Evolutionary conservation across 192 early-diverging fungal genomes (phyloP).

Genomic region (Jimgerdemannia lactiflua): DNA sequence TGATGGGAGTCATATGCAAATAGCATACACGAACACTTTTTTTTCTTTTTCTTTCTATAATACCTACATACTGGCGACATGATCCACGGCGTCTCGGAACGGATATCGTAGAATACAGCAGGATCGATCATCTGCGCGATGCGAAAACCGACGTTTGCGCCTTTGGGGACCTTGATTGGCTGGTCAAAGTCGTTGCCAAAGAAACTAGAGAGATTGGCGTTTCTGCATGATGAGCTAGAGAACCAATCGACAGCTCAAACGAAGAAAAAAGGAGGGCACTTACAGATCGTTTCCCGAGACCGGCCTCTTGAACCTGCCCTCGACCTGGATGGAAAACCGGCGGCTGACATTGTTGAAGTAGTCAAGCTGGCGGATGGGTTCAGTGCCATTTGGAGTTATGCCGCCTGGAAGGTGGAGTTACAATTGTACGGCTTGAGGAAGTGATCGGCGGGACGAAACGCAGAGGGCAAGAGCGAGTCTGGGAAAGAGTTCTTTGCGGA

Average conservation of each 20-base stretch:
- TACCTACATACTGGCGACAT: conserved; percentile 14
- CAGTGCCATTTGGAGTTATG: conserved; percentile 12
- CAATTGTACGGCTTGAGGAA: background rate
- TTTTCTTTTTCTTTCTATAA: background rate
- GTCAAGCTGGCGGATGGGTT: conserved; percentile 22
- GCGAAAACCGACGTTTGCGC: conserved; percentile 27
- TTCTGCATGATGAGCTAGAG: conserved; percentile 28
- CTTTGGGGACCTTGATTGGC: conserved; percentile 18
- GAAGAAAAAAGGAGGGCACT: background rate
- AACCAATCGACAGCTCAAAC: conserved; percentile 10
- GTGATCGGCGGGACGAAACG: background rate
- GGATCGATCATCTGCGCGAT: conserved; percentile 34
- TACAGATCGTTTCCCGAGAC: conserved; percentile 1
- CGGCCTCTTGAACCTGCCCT: background rate
- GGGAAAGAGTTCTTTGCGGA: conserved; percentile 15
- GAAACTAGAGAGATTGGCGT: conserved; percentile 18
- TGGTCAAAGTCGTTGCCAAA: conserved; percentile 37
- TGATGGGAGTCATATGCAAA: background rate
- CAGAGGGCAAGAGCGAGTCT: background rate
- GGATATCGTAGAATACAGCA: conserved; percentile 25
- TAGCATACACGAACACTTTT: background rate
- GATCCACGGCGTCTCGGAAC: conserved; percentile 29
- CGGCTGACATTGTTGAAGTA: conserved; percentile 37
- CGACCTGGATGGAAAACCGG: conserved; percentile 35
- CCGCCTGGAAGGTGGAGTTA: background rate